Evolutionary conservation across 164 flowering plant genomes (phyloP), one percentile per base, ranked within the genome.

Genomic region (Vitis vinifera): DNA sequence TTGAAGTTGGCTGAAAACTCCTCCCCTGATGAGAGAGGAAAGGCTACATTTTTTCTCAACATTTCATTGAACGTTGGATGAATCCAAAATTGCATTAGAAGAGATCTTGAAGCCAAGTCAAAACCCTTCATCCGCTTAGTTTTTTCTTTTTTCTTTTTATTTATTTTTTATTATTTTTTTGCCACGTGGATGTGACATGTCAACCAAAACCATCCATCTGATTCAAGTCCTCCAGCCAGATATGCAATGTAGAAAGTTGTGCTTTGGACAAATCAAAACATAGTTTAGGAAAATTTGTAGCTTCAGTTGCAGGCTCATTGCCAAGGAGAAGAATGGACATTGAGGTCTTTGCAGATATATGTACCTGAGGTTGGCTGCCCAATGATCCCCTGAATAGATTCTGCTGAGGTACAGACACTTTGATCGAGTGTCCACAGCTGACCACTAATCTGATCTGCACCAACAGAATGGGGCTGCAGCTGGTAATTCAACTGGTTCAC

Each of bases 361-460:
- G 62, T 88, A 91, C 97, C 97, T 84, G 90, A 68, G 61, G 60
- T 58, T 73, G 76, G 72, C 49, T 67, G 68, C 70, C 65, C 59
- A 63, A 72, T 14, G n/a, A 29, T 23, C 48, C 71, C 81, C 16
- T 57, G 69, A 72, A 64, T 67, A 48, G 80, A 66, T 71, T 73
- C 85, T 12, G 72, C 14, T 2, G 78, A 30, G 50, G 64, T 37
- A 23, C 74, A 68, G 51, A 60, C 66, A 67, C 55, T 67, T 72
- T 76, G 78, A 44, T 83, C 86, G 72, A 77, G 75, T 14, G 55
- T 47, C 92, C 86, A 81, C 15, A 80, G 75, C 68, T 75, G 76
- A 78, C 73, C 71, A 29, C 51, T 61, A 50, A 55, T 59, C 31
- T 61, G 49, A 37, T 50, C 49, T 1, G 27, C 60, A 0, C 44